Base-by-base conservation (phyloP, 352 stramenopile genomes). In the Phytophthora uliginosa region DNA sequence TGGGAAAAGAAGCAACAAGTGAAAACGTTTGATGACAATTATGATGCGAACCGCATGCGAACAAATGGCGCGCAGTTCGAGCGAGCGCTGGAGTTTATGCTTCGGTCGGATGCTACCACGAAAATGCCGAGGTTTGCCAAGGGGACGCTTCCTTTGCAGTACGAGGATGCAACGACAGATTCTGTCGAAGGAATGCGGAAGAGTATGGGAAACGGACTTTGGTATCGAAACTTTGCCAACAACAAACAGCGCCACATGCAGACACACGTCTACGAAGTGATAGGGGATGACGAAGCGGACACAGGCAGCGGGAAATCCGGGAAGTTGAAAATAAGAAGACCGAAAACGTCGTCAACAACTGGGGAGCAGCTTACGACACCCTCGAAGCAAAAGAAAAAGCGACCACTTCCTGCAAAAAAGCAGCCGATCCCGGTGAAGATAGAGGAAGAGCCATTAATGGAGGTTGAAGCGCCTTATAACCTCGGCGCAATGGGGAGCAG, bases 61-160 rank as follows among this genome's bases (percentile, higher is more conserved):
- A 82, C 76, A 9, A 78, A 75, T 53, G 76, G 76, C 2, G 72
- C 45, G 17, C 26, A 74, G 47, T 82, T 82, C 38, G 76, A 82
- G 26, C 58, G 57, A 31, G 71, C 76, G 26, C 7, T 82, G n/a
- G 53, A n/a, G 15, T 69, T 20, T 52, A 50, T 69, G 15, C 58
- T 79, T 28, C 64, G 34, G 24, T 80, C 76, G 13, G 68, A 78
- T 61, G 54, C 76, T 1, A 69, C 72, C 0, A 78, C 66, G n/a
- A 77, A 73, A 53, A 69, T 82, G 72, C 76, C 76, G 13, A 68
- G 31, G 2, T 82, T 80, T 48, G 42, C 57, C 26, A 66, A 48
- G 42, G 71, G 76, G 3, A 80, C 76, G 17, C 53, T 82, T 7
- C 76, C 76, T 4, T 20, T 63, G 17, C 72, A 79, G 48, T 82